These are phyloP conservation scores for Dactylorhiza incarnata DNA, from an alignment of 106 monocot species.

Conservation along the genomic window DNA sequence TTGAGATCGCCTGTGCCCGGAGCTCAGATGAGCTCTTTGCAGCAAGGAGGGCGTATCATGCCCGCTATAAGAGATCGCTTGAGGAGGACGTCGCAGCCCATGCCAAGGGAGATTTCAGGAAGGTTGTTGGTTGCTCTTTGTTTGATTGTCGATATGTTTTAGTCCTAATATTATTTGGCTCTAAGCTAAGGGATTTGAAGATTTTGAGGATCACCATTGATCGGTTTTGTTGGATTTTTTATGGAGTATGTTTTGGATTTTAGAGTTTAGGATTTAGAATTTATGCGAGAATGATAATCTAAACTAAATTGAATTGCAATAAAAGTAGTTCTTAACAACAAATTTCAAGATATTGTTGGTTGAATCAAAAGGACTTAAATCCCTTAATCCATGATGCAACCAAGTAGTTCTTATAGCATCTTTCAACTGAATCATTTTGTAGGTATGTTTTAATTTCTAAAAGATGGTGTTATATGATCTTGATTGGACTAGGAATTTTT, in stretches of 20 bases:
- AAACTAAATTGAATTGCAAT: too few relatives aligned
- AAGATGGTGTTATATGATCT: too few relatives aligned
- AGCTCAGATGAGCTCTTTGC: constrained; percentile 43
- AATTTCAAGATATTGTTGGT: too few relatives aligned
- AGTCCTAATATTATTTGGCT: not conserved
- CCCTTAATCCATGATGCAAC: too few relatives aligned
- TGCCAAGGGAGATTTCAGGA: constrained; percentile 61
- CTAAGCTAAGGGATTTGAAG: not conserved
- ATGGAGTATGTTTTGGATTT: not conserved
- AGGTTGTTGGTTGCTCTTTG: constrained; percentile 26
- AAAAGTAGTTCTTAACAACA: too few relatives aligned
- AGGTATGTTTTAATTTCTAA: too few relatives aligned
- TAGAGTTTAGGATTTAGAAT: not conserved
- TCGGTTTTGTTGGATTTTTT: too few relatives aligned
- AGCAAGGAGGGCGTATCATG: constrained; percentile 61
- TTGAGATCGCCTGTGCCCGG: constrained; percentile 67
- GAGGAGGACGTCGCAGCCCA: constrained; percentile 86
- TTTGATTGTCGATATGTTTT: not conserved
- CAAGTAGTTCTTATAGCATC: too few relatives aligned
- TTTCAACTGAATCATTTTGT: too few relatives aligned
- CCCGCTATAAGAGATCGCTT: constrained; percentile 61
- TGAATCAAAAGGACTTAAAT: too few relatives aligned
- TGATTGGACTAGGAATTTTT: not conserved
- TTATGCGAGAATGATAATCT: too few relatives aligned
- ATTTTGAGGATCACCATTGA: not conserved